Conservation (phyloP, 352 stramenopile species). For the Globisporangium cystogenes region DNA sequence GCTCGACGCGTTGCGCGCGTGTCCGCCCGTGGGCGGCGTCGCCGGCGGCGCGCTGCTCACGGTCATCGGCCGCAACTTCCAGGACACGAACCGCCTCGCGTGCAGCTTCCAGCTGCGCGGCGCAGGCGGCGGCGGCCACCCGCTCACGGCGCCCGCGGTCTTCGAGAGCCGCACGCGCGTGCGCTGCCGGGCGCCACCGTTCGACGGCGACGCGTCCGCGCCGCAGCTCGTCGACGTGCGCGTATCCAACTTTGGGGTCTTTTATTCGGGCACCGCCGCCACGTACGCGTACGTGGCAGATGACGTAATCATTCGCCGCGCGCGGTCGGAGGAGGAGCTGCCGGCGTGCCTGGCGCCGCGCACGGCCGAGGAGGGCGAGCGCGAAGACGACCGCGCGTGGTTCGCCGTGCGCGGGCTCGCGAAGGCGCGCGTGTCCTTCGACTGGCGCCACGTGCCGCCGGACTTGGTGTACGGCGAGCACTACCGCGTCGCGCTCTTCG, state of each 20-base stretch:
- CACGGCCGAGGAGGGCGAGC: slow-evolving; percentile 70
- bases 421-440: slow-evolving; percentile 92
- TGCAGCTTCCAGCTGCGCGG: slow-evolving; percentile 69
- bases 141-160: slow-evolving; percentile 38
- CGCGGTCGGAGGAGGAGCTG: slow-evolving; percentile 18
- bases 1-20: slow-evolving; percentile 90
- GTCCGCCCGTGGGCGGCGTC: slow-evolving; percentile 40
- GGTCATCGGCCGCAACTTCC: slow-evolving; percentile 95
- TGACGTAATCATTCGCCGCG: slow-evolving; percentile 10
- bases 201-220: slow-evolving; percentile 21
- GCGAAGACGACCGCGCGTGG: slow-evolving; percentile 87
- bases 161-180: slow-evolving; percentile 83
- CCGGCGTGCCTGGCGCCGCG: slow-evolving; percentile 24
- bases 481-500: slow-evolving; percentile 94
- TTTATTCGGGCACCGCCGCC: slow-evolving; percentile 60
- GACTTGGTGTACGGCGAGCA: slow-evolving; percentile 94
- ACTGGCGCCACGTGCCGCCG: slow-evolving; percentile 90
- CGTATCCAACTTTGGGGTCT: slow-evolving; percentile 81
- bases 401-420: slow-evolving; percentile 89
- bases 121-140: slow-evolving; percentile 13
- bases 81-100: slow-evolving; percentile 72
- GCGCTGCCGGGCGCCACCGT: slow-evolving; percentile 68
- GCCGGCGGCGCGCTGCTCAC: slow-evolving; percentile 66
- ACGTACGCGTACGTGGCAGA: slow-evolving; percentile 35
- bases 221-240: slow-evolving; percentile 32